Percentiles rank a stretch among this genome's conserved stretches.
phyloP scores from a whole-genome alignment of 768 basidiomycete species.

The Boletus fagicola region DNA sequence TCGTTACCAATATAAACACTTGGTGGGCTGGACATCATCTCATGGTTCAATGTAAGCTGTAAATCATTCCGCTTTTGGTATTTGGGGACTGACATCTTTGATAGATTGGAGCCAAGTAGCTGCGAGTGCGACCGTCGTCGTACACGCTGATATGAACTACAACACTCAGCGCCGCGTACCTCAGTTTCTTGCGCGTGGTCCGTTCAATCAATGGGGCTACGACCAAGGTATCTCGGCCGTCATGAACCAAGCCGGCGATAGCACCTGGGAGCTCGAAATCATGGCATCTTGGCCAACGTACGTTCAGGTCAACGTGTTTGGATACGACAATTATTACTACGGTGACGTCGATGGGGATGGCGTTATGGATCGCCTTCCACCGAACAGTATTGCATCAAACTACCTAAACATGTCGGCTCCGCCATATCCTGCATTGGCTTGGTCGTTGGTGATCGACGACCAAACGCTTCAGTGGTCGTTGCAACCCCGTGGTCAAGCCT shows the following conservation, averaged over 20 bases:
- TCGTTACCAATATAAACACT: slow-evolving; percentile 45
- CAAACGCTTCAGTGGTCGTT: slow-evolving; percentile 72
- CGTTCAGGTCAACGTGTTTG: slow-evolving; percentile 88
- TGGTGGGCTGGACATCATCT: slow-evolving; percentile 87
- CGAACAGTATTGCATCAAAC: slow-evolving; percentile 81
- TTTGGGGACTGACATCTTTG: slow-evolving; percentile 3
- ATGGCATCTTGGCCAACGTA: slow-evolving; percentile 91
- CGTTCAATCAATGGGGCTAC: slow-evolving; percentile 91
- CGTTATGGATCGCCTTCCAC: slow-evolving; percentile 85
- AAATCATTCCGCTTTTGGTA: neutral
- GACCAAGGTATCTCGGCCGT: slow-evolving; percentile 74
- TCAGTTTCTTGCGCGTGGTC: slow-evolving; percentile 82
- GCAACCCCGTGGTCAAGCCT: slow-evolving; percentile 76
- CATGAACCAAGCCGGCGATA: slow-evolving; percentile 63
- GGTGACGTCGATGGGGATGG: slow-evolving; percentile 88
- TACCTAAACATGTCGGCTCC: slow-evolving; percentile 91
- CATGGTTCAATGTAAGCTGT: slow-evolving; percentile 76
- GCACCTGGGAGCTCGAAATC: slow-evolving; percentile 83
- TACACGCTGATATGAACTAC: slow-evolving; percentile 76
- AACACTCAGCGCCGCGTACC: slow-evolving; percentile 70
- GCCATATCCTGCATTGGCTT: slow-evolving; percentile 82
- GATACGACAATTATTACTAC: slow-evolving; percentile 89
- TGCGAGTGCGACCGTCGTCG: slow-evolving; percentile 58
- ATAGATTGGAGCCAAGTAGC: slow-evolving; percentile 77
- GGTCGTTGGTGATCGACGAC: slow-evolving; percentile 83